These are phyloP conservation scores for Eucalyptus viminalis DNA, from an alignment of 345 rosid species.

Conservation along the genomic window DNA sequence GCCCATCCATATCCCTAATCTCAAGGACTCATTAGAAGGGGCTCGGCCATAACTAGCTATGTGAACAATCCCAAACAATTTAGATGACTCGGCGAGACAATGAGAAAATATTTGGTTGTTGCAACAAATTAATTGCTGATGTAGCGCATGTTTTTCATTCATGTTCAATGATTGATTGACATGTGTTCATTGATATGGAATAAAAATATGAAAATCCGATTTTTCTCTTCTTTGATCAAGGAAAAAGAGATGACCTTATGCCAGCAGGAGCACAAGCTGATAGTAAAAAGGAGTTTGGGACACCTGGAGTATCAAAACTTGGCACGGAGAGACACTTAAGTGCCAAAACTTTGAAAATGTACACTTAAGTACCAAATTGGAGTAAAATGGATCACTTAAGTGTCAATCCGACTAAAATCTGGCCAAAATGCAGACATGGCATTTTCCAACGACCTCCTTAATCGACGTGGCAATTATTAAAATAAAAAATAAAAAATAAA, in stretches of 20 bases:
- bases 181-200: not conserved
- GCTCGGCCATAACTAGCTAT: not conserved
- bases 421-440: too few species aligned
- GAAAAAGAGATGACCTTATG: too few species aligned
- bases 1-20: not conserved
- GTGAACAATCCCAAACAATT: not conserved
- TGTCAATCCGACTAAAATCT: too few species aligned
- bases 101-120: not conserved
- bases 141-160: not conserved
- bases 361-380: too few species aligned
- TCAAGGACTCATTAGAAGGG: not conserved
- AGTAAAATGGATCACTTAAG: too few species aligned
- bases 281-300: not conserved
- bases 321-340: too few species aligned
- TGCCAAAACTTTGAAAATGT: too few species aligned
- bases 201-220: too few species aligned
- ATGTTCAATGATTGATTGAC: not conserved
- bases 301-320: too few species aligned
- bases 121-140: not conserved
- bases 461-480: too few species aligned
- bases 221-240: not conserved
- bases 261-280: not conserved
- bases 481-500: too few species aligned
- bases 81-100: not conserved
- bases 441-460: rapidly evolving